phyloP scores from a whole-genome alignment of 2,329 filamentous ascomycete genomes.

The Alternaria conjuncta region DNA sequence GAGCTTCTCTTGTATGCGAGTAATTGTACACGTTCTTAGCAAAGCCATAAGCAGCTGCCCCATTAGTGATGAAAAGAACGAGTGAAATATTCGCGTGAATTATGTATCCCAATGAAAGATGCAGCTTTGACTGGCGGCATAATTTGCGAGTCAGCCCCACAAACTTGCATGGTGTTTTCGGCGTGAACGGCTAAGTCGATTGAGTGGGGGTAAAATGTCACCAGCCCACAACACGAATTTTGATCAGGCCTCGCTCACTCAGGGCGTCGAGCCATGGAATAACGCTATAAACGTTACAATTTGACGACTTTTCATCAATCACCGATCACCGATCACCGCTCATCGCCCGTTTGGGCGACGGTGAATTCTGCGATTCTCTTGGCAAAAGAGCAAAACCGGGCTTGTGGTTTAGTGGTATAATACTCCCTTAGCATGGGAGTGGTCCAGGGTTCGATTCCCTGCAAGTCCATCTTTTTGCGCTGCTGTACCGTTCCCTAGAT shows the following conservation, averaged over 20 bases:
- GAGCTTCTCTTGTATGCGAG: neutral
- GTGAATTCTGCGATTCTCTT: neutral
- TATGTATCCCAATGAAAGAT: neutral
- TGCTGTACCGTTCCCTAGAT: neutral
- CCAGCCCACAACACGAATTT: neutral
- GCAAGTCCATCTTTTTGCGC: constrained; percentile 12
- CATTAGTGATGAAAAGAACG: neutral
- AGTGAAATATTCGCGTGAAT: neutral
- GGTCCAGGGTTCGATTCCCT: constrained; percentile 17
- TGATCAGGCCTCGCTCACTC: no score
- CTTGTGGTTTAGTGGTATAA: constrained; percentile 32
- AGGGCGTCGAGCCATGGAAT: no score
- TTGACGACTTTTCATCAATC: neutral
- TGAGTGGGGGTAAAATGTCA: neutral
- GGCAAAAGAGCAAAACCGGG: constrained; percentile 1
- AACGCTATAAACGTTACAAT: neutral
- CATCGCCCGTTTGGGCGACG: neutral
- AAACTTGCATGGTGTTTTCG: neutral
- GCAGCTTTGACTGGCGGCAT: neutral
- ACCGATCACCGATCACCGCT: neutral
- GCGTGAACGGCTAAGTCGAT: neutral
- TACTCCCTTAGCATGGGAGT: constrained; percentile 29
- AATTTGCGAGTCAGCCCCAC: neutral
- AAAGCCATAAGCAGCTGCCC: neutral
- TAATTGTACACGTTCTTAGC: neutral